These are phyloP conservation scores for Coniochaeta sp. DNA, from an alignment of 2,329 filamentous ascomycete species.

Conservation along the genomic window DNA sequence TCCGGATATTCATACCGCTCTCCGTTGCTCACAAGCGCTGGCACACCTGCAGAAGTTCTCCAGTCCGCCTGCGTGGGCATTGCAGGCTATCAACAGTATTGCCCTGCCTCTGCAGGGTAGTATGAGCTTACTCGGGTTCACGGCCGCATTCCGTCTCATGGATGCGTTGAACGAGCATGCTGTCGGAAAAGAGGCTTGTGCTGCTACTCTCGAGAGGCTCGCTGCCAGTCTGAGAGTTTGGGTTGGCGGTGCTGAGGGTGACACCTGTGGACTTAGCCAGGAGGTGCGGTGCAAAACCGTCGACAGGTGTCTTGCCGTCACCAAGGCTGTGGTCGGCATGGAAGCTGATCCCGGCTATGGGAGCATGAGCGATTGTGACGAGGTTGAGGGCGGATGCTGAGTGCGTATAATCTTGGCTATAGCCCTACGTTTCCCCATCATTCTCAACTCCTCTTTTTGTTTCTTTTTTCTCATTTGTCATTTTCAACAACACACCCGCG, in stretches of 20 bases:
- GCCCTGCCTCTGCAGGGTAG: slow-evolving; percentile 27
- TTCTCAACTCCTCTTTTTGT: background rate
- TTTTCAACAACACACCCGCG: background rate
- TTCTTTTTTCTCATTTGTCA: background rate
- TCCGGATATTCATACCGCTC: slow-evolving; percentile 47
- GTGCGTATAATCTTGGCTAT: background rate
- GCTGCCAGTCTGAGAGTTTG: slow-evolving; percentile 53
- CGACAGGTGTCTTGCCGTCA: slow-evolving; percentile 47
- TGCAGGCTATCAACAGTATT: slow-evolving; percentile 43
- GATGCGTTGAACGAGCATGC: slow-evolving; percentile 41
- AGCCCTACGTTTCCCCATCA: background rate
- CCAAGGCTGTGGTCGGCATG: slow-evolving; percentile 52
- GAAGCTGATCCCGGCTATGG: slow-evolving; percentile 54
- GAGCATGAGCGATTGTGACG: slow-evolving; percentile 46
- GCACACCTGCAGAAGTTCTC: slow-evolving; percentile 46
- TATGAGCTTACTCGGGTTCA: slow-evolving; percentile 53
- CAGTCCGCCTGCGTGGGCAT: slow-evolving; percentile 32
- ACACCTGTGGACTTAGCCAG: slow-evolving; percentile 42
- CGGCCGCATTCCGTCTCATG: slow-evolving; percentile 52
- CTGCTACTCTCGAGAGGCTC: slow-evolving; percentile 45
- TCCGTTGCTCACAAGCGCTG: slow-evolving; percentile 54
- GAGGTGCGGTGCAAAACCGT: slow-evolving; percentile 48
- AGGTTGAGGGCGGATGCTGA: slow-evolving; percentile 17
- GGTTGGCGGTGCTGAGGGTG: slow-evolving; percentile 47
- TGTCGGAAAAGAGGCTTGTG: slow-evolving; percentile 38